These are phyloP conservation scores for Singerocomus inundabilis DNA, from an alignment of 1,284 basidiomycete species.

Conservation along the genomic window DNA sequence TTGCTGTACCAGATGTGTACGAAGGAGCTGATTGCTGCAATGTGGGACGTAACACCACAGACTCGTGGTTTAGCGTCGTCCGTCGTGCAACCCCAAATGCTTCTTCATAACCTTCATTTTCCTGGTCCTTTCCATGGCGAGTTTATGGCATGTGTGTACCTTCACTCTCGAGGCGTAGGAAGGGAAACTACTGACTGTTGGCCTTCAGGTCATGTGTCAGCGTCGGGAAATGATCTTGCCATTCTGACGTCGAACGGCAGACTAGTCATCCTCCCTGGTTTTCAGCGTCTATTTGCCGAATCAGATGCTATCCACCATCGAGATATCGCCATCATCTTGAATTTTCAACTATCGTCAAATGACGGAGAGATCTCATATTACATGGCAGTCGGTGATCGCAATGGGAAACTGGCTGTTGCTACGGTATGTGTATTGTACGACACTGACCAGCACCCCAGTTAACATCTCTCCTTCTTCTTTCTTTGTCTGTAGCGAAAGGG, in stretches of 20 bases:
- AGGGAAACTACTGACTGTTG: slow-evolving; percentile 2
- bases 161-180: not conserved
- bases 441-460: not conserved
- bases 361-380: slow-evolving; percentile 39
- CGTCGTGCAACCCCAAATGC: slow-evolving; percentile 14
- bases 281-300: slow-evolving; percentile 42
- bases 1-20: slow-evolving; percentile 44
- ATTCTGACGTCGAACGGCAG: slow-evolving; percentile 43
- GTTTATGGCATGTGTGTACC: slow-evolving; percentile 30
- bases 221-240: slow-evolving; percentile 54
- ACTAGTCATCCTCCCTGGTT: slow-evolving; percentile 53
- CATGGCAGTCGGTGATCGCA: slow-evolving; percentile 46
- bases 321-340: slow-evolving; percentile 44
- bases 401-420: slow-evolving; percentile 48
- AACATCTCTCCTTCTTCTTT: not conserved
- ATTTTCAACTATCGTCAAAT: slow-evolving; percentile 35
- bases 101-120: slow-evolving; percentile 11
- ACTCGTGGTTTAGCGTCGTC: slow-evolving; percentile 25
- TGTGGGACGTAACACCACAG: slow-evolving; percentile 30
- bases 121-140: slow-evolving; percentile 8
- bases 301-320: slow-evolving; percentile 28
- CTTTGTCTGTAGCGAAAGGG: slow-evolving; percentile 42
- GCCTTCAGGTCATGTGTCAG: slow-evolving; percentile 56
- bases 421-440: slow-evolving; percentile 39
- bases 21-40: slow-evolving; percentile 28